These are phyloP conservation scores for Balakata baccata DNA, from an alignment of 345 rosid genomes.

Conservation along the genomic window DNA sequence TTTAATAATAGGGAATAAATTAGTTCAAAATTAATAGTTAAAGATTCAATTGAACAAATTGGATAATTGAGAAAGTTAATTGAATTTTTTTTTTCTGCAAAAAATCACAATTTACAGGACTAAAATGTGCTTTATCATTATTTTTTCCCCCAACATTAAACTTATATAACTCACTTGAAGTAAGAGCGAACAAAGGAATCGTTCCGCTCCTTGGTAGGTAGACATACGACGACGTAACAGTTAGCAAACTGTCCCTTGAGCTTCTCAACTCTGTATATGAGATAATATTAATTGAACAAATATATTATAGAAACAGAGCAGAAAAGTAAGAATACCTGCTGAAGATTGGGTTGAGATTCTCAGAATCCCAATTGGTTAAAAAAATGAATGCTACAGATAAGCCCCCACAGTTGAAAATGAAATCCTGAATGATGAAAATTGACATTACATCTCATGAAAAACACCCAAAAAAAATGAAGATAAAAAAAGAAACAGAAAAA, in stretches of 20 bases:
- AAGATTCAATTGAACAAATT: no score
- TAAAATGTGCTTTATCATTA: no score
- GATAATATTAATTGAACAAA: neutral
- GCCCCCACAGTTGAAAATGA: conserved; percentile 90
- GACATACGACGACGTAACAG: conserved; percentile 56
- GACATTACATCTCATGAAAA: neutral
- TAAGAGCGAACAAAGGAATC: conserved; percentile 71
- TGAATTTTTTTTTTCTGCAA: no score
- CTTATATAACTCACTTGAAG: conserved; percentile 60
- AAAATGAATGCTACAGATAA: conserved; percentile 80
- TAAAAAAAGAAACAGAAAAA: no score
- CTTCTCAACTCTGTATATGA: conserved; percentile 50
- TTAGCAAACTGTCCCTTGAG: conserved; percentile 71
- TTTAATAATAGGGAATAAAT: no score
- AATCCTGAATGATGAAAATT: conserved; percentile 41
- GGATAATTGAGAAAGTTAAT: no score
- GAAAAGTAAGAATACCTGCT: conserved; percentile 42
- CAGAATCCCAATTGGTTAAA: conserved; percentile 64
- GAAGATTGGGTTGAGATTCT: conserved; percentile 42
- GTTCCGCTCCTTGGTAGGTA: conserved; percentile 59
- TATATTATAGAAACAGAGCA: neutral
- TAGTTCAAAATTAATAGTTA: no score
- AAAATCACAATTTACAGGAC: no score
- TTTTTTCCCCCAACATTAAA: no score
- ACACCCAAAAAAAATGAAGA: neutral